phyloP scores from a whole-genome alignment of 139 green algal species.

The Coelastrella sp. region DNA sequence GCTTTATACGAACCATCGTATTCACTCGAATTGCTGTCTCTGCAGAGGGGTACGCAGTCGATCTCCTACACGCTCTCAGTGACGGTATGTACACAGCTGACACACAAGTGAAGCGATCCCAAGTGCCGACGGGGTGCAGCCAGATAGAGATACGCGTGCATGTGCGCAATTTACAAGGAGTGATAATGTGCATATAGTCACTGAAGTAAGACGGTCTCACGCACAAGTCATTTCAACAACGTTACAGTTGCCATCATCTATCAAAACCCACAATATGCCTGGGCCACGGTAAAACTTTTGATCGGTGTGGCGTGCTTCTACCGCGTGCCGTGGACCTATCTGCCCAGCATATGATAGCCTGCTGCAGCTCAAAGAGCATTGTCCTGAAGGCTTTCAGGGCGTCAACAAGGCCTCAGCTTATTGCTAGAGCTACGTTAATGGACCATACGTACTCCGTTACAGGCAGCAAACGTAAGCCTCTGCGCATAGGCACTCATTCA shows the following conservation, averaged over 20 bases:
- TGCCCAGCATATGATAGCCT: not conserved
- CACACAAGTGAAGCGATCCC: not conserved
- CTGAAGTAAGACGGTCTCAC: too few species aligned
- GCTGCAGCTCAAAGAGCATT: not conserved
- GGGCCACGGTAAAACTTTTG: too few species aligned
- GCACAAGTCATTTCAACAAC: not conserved
- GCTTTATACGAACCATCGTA: slow-evolving; percentile 4
- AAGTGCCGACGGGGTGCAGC: not conserved
- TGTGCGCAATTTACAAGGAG: not conserved
- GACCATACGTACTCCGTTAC: not conserved
- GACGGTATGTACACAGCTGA: too few species aligned
- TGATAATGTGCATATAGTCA: too few species aligned
- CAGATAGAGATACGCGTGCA: not conserved
- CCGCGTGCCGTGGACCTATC: not conserved
- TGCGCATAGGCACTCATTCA: slow-evolving; percentile 89
- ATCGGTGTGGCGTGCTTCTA: not conserved
- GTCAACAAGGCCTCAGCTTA: not conserved
- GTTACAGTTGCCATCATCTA: not conserved
- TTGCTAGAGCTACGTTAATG: not conserved
- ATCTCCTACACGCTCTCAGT: too few species aligned
- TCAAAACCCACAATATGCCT: not conserved
- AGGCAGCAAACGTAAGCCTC: slow-evolving; percentile 48
- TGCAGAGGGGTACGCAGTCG: too few species aligned
- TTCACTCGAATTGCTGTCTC: not conserved
- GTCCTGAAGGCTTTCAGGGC: not conserved